These are phyloP conservation scores for Aspergillus sergii DNA, from an alignment of 2,329 filamentous ascomycete genomes.

Conservation along the genomic window DNA sequence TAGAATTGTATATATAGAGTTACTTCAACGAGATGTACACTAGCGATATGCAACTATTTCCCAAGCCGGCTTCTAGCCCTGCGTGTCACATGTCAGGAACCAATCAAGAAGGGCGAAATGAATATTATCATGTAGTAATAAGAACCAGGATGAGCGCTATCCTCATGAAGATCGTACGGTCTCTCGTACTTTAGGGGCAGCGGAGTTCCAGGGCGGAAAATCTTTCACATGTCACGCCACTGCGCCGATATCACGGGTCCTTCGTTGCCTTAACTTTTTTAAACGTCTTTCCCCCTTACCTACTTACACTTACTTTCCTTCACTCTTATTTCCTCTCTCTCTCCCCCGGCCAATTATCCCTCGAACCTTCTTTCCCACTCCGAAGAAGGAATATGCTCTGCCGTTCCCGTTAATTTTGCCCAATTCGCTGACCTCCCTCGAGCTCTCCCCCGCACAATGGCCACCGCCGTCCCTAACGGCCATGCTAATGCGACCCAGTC, in stretches of 20 bases:
- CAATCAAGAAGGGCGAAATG: background rate
- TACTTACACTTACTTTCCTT: background rate
- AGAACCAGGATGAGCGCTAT: background rate
- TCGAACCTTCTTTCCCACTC: slow-evolving; percentile 1
- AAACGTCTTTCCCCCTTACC: slow-evolving; percentile 4
- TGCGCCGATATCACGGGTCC: background rate
- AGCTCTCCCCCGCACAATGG: slow-evolving; percentile 26
- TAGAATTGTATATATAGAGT: slow-evolving; percentile 1
- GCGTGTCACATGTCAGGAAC: background rate
- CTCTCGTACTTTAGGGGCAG: slow-evolving; percentile 11
- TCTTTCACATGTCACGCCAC: slow-evolving; percentile 40
- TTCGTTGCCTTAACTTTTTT: slow-evolving; percentile 8
- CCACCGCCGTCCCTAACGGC: slow-evolving; percentile 26
- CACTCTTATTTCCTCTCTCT: slow-evolving; percentile 7
- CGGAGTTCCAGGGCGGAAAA: slow-evolving; percentile 13
- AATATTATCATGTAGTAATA: background rate
- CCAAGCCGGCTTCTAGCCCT: background rate
- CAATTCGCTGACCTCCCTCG: slow-evolving; percentile 15
- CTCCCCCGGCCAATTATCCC: slow-evolving; percentile 4
- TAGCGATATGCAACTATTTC: slow-evolving; percentile 2
- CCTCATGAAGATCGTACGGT: slow-evolving; percentile 12
- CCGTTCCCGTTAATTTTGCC: slow-evolving; percentile 16
- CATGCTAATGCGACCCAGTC: slow-evolving; percentile 26
- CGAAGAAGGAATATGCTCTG: slow-evolving; percentile 25
- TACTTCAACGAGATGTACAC: background rate